Conservation (phyloP, 202 grass and related monocot species). For the Panicum virgatum region DNA sequence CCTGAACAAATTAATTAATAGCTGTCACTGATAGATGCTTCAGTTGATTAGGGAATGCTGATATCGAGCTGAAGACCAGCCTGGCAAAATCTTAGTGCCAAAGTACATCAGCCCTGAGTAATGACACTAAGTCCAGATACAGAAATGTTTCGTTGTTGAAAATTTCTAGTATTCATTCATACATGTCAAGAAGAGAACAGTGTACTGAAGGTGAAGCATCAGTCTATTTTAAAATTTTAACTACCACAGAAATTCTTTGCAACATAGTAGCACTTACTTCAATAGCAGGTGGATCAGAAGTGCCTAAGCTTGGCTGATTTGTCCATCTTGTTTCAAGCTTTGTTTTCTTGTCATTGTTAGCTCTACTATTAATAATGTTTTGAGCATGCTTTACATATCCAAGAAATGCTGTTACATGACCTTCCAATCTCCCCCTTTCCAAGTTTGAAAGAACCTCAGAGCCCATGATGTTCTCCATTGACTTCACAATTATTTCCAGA, state of each 20-base stretch:
- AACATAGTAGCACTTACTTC: conserved; percentile 62
- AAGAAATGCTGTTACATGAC: conserved; percentile 61
- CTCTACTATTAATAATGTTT: conserved; percentile 46
- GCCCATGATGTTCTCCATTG: conserved; percentile 55
- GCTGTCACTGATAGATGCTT: neutral
- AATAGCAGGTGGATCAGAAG: conserved; percentile 33
- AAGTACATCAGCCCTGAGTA: neutral
- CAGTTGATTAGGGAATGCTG: neutral
- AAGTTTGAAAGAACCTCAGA: conserved; percentile 61
- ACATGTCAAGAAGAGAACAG: conserved; percentile 4
- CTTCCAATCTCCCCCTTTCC: conserved; percentile 59
- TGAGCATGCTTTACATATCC: conserved; percentile 56
- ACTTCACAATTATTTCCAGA: conserved; percentile 69
- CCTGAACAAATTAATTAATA: conserved; percentile 20
- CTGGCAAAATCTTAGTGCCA: neutral
- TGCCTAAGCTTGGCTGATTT: conserved; percentile 28
- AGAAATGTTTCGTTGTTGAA: neutral
- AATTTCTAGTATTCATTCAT: conserved; percentile 20
- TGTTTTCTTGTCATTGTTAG: conserved; percentile 30
- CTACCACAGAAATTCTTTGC: conserved; percentile 21
- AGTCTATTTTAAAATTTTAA: conserved; percentile 13
- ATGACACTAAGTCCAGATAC: neutral
- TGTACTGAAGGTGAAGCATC: neutral
- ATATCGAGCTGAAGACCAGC: neutral
- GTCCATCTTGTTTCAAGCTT: conserved; percentile 35